A percentile compares a stretch with the other conserved stretches of the same genome.
These are phyloP conservation scores for Psidium friedrichsthalianum DNA, from an alignment of 345 rosid genomes.

Conservation along the genomic window DNA sequence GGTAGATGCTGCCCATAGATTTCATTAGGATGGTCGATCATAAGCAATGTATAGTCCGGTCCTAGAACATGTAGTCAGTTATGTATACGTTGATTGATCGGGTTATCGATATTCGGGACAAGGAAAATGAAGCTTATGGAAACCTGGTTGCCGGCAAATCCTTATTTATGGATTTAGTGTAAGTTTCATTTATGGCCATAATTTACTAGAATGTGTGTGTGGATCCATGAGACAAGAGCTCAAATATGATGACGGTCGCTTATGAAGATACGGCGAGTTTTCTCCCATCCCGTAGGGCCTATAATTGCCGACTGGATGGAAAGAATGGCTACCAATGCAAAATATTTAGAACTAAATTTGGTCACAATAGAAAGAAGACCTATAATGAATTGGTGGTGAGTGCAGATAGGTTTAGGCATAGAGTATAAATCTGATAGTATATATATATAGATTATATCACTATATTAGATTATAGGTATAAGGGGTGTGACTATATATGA, in stretches of 20 bases:
- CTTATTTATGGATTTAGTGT: background rate
- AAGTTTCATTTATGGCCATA: background rate
- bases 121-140: background rate
- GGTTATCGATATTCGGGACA: background rate
- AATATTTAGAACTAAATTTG: too few relatives aligned
- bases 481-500: too few relatives aligned
- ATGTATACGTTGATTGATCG: background rate
- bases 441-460: too few relatives aligned
- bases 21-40: background rate
- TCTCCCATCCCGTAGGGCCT: background rate
- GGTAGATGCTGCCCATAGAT: background rate
- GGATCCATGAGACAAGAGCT: background rate
- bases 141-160: background rate
- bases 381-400: too few relatives aligned
- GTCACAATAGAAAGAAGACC: too few relatives aligned
- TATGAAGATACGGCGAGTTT: too few relatives aligned
- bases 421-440: too few relatives aligned
- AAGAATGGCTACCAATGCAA: too few relatives aligned
- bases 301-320: too few relatives aligned
- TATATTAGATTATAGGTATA: too few relatives aligned
- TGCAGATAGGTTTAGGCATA: too few relatives aligned
- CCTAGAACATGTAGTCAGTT: background rate
- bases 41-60: background rate
- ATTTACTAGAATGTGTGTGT: background rate
- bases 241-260: background rate